Base-by-base conservation (phyloP, 75 land plant genomes). In the Larix kaempferi region DNA sequence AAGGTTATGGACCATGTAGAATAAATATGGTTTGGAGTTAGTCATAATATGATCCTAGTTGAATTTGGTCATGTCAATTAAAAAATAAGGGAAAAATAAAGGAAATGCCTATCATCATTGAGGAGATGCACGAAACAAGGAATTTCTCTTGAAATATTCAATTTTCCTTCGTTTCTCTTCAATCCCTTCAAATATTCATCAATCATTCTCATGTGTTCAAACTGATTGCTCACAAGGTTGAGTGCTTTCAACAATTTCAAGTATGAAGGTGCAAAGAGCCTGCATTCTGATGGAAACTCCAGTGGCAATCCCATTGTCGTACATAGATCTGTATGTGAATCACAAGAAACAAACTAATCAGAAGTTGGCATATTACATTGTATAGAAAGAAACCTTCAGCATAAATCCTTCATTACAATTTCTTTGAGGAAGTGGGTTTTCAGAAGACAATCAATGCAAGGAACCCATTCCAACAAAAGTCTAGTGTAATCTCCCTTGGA, bases 91-190 rank as follows among this genome's bases (percentile, higher is more conserved):
- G n/a, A 3, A 58, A 58, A 58, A 73, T 6, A 44, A 25, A n/a
- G 21, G 23, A 76, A 22, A 49, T 56, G 26, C 77, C 59, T 37
- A 93, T 93, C 94, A 75, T 88, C 87, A 57, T 78, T 86, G 8
- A 93, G 69, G 29, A 93, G 86, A 22, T 85, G 84, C 93, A 91
- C 88, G 78, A 90, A 91, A 72, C 81, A 84, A n/a, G 96, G 93
- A 12, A 93, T 93, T 93, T 57, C 94, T 84, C 65, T 89, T 89
- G 67, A 93, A 93, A n/a, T 91, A 91, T 41, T 93, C 91, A 78
- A 93, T 93, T 88, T 93, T 93, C 74, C 79, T 72, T 74, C 85
- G 60, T 84, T 94, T 92, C 56, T 88, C 90, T 58, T 94, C 89
- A 94, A 76, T 6, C 84, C 59, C 58, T 65, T 83, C 39, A 91